Base-by-base conservation (phyloP, 768 basidiomycete genomes). In the Rhizopogon roseolus region DNA sequence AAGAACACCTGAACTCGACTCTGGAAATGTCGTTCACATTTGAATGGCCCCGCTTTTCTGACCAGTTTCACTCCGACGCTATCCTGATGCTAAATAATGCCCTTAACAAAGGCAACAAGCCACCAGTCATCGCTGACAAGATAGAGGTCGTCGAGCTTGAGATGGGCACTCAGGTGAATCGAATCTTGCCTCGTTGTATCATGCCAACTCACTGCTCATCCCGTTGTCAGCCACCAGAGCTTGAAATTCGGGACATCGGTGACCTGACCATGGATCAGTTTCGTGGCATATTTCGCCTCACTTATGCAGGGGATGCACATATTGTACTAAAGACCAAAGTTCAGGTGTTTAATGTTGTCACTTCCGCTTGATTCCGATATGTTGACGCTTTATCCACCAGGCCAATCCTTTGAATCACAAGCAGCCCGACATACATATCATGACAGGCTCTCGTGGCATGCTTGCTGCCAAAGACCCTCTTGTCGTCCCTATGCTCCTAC, bases 71-170 rank as follows among this genome's bases (percentile, higher is more conserved):
- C 74, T 84, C 86, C 66, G 89, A 96, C 82, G 96, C 96, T 29
- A 92, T 93, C 59, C 86, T 91, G 60, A 94, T 97, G 90, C 88
- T 98, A 74, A 93, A 94, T 59, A 87, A 85, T n/a, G 91, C 92
- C 41, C 89, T 95, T 71, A 93, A 93, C 79, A 93, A 97, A 77
- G 97, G 97, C 59, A 89, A 86, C 74, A 98, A 97, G 67, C 97
- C 96, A 1, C 93, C 94, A 28, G 89, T 99, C 64, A 98, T 98
- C 60, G 95, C 93, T 50, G 97, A 96, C 73, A 87, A 82, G 70
- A 98, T 99, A 59, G 93, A 98, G 69, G 97, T 99, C 29, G 90
- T 97, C 50, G 97, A 98, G 68, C 75, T 99, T n/a, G 89, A 98
- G 72, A 98, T 99, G 97, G 97, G 97, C 37, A 93, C 90, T 2